Evolutionary conservation across 2,329 filamentous ascomycete species (phyloP).

Genomic region (Xylaria sp.): DNA sequence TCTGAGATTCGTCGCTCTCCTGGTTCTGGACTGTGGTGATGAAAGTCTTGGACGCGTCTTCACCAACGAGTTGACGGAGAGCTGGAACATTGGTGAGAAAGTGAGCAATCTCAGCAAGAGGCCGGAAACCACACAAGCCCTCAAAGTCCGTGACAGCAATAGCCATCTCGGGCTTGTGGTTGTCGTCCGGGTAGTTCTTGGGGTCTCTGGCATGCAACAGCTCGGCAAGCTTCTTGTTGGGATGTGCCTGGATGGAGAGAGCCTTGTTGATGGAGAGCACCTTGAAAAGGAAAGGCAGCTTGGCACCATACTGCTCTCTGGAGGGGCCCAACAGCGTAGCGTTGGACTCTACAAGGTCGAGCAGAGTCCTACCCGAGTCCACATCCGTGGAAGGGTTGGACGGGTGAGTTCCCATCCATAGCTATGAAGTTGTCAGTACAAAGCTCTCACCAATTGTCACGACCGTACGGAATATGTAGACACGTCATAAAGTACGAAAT

Average conservation of each 20-base stretch:
- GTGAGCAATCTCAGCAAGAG: constrained; percentile 76
- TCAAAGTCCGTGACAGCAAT: constrained; percentile 96
- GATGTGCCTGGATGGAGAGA: constrained; percentile 93
- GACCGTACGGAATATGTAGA: not conserved
- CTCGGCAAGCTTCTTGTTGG: constrained; percentile 91
- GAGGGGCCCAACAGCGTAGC: constrained; percentile 70
- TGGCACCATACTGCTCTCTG: constrained; percentile 67
- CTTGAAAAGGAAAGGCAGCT: constrained; percentile 95
- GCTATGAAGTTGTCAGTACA: constrained; percentile 41
- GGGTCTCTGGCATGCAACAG: constrained; percentile 78
- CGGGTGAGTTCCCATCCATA: constrained; percentile 99
- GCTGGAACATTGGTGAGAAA: constrained; percentile 60
- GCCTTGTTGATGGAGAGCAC: constrained; percentile 94
- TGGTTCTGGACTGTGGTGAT: constrained; percentile 49
- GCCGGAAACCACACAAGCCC: constrained; percentile 91
- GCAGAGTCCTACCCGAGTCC: constrained; percentile 73
- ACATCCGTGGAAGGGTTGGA: constrained; percentile 91
- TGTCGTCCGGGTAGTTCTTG: constrained; percentile 97
- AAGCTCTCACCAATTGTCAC: not conserved
- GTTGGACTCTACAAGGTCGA: constrained; percentile 85
- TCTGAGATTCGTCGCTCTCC: constrained; percentile 44
- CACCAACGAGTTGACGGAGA: constrained; percentile 62
- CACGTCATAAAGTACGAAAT: not conserved
- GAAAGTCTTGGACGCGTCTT: constrained; percentile 55
- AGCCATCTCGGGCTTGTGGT: constrained; percentile 99